These are phyloP conservation scores for Suillus sp. DNA, from an alignment of 768 basidiomycete species.

Conservation along the genomic window DNA sequence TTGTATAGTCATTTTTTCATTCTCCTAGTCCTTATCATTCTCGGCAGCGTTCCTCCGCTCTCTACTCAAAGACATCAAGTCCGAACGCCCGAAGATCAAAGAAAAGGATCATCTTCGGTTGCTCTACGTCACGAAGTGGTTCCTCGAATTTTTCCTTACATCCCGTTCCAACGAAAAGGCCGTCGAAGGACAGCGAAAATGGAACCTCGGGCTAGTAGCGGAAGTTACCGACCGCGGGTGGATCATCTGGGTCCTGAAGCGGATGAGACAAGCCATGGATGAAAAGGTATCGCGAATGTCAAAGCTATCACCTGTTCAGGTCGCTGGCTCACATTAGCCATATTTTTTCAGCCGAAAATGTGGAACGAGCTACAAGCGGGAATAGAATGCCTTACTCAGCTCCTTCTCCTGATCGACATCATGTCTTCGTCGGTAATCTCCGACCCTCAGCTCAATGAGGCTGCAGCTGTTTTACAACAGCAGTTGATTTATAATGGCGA, in stretches of 20 bases:
- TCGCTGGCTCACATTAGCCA: constrained; percentile 14
- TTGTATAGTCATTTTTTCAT: constrained; percentile 36
- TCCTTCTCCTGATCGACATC: constrained; percentile 83
- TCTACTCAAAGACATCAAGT: constrained; percentile 90
- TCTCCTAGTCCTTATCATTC: constrained; percentile 21
- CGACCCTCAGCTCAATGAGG: constrained; percentile 57
- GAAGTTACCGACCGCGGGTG: constrained; percentile 86
- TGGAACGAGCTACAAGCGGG: constrained; percentile 96
- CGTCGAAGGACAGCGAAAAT: constrained; percentile 37
- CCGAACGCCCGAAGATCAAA: constrained; percentile 89
- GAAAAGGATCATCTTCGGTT: constrained; percentile 93
- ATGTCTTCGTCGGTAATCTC: constrained; percentile 61
- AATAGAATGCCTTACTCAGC: constrained; percentile 90
- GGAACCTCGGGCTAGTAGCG: constrained; percentile 74
- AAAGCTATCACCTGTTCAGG: constrained; percentile 11
- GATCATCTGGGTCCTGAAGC: constrained; percentile 87
- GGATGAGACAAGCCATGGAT: constrained; percentile 88
- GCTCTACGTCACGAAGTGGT: constrained; percentile 87
- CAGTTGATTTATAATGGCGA: constrained; percentile 96
- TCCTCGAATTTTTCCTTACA: constrained; percentile 85
- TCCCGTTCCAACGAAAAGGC: constrained; percentile 42
- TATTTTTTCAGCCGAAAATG: constrained; percentile 69
- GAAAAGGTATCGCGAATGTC: constrained; percentile 66
- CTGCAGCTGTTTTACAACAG: constrained; percentile 79
- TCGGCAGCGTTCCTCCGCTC: constrained; percentile 80